These are phyloP conservation scores for Steccherinum ochraceum DNA, from an alignment of 768 basidiomycete genomes.

Conservation along the genomic window DNA sequence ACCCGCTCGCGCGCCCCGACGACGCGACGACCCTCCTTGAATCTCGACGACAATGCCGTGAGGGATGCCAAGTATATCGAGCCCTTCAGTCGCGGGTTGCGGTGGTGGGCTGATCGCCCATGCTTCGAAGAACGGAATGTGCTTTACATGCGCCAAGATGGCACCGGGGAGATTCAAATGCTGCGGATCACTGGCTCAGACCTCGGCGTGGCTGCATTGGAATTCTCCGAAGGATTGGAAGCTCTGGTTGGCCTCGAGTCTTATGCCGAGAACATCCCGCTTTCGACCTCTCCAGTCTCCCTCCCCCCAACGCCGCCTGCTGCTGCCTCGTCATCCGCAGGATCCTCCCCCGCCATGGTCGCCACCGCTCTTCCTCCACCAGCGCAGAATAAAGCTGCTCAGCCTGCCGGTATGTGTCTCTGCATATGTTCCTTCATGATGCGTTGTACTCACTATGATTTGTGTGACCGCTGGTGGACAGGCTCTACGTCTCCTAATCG, in stretches of 20 bases:
- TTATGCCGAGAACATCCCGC: not conserved
- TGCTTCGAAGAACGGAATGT: slow-evolving; percentile 70
- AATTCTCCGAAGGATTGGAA: slow-evolving; percentile 65
- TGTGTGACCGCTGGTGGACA: not conserved
- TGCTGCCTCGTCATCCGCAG: not conserved
- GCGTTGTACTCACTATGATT: not conserved
- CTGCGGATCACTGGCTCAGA: slow-evolving; percentile 35
- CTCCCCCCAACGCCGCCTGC: slow-evolving; percentile 1
- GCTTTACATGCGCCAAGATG: slow-evolving; percentile 42
- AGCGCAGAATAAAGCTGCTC: not conserved
- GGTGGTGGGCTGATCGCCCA: slow-evolving; percentile 64
- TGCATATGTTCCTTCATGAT: not conserved
- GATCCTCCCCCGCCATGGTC: not conserved
- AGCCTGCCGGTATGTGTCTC: not conserved
- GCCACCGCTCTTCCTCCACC: slow-evolving; percentile 1
- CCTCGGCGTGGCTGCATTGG: slow-evolving; percentile 63
- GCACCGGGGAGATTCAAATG: slow-evolving; percentile 15
- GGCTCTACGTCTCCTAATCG: not conserved
- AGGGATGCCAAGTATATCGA: slow-evolving; percentile 21
- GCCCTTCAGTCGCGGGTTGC: slow-evolving; percentile 46
- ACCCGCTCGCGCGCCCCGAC: slow-evolving; percentile 2
- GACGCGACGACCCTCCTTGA: slow-evolving; percentile 17
- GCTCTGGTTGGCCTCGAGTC: slow-evolving; percentile 44
- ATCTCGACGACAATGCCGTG: slow-evolving; percentile 30
- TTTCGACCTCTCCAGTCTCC: not conserved